phyloP scores from a whole-genome alignment of 2,329 filamentous ascomycete species.

The Aotearoamyces nothofagi region DNA sequence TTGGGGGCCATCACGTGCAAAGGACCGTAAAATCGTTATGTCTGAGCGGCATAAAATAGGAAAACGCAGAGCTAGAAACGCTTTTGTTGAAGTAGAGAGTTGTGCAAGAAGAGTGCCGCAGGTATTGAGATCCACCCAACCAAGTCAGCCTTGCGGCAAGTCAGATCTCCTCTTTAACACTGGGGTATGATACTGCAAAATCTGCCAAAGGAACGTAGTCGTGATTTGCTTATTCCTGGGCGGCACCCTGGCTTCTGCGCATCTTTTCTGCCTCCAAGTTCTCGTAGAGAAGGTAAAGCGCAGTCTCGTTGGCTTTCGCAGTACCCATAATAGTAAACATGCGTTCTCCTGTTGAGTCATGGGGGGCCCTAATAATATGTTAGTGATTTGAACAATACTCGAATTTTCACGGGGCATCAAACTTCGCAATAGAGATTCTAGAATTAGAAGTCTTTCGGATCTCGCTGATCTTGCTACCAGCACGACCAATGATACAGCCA shows the following conservation, averaged over 20 bases:
- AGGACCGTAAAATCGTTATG: slow-evolving; percentile 3
- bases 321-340: slow-evolving; percentile 99
- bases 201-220: slow-evolving; percentile 26
- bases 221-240: slow-evolving; percentile 16
- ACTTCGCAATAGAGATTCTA: slow-evolving; percentile 92
- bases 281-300: slow-evolving; percentile 91
- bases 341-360: slow-evolving; percentile 93
- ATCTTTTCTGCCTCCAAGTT: slow-evolving; percentile 99
- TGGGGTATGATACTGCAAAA: slow-evolving; percentile 31
- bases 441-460: slow-evolving; percentile 94
- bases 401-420: too few relatives aligned
- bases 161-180: slow-evolving; percentile 40
- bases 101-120: slow-evolving; percentile 15
- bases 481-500: slow-evolving; percentile 94
- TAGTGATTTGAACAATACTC: too few relatives aligned
- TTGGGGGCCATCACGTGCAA: slow-evolving; percentile 2
- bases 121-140: slow-evolving; percentile 27
- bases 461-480: slow-evolving; percentile 94
- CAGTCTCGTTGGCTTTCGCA: slow-evolving; percentile 85
- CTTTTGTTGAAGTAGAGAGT: slow-evolving; percentile 23
- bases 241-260: slow-evolving; percentile 68
- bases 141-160: slow-evolving; percentile 45
- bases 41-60: slow-evolving; percentile 3
- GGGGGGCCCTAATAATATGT: slow-evolving; percentile 48
- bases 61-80: slow-evolving; percentile 12